Conservation (phyloP, 1,284 basidiomycete genomes). For the Microbotryum saponariae region DNA sequence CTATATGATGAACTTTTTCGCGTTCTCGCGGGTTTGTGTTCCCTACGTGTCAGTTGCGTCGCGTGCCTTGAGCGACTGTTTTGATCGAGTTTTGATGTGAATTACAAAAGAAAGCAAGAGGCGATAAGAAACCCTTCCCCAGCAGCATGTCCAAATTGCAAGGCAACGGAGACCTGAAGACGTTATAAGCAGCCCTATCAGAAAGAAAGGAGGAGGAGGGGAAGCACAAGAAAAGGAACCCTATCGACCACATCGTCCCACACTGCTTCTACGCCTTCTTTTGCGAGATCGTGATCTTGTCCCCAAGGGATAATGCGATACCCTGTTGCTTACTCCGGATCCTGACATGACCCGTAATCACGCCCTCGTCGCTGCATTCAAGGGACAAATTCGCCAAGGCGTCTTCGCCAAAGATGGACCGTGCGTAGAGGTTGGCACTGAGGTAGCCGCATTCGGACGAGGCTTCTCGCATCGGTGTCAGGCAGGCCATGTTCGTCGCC, state of each 20-base stretch:
- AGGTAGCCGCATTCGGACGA: conserved; percentile 74
- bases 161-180: too few relatives aligned
- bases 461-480: conserved; percentile 74
- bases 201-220: too few relatives aligned
- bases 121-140: too few relatives aligned
- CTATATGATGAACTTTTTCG: too few relatives aligned
- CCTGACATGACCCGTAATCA: conserved; percentile 79
- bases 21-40: too few relatives aligned
- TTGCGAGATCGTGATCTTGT: conserved; percentile 55
- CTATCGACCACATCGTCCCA: not conserved
- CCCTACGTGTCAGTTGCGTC: too few relatives aligned
- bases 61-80: too few relatives aligned
- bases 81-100: too few relatives aligned
- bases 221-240: not conserved
- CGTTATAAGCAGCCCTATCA: too few relatives aligned
- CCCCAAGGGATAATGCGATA: conserved; percentile 86
- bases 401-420: conserved; percentile 88
- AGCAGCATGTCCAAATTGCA: too few relatives aligned
- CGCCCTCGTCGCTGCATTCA: conserved; percentile 75
- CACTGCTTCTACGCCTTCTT: conserved; percentile 6
- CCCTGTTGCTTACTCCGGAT: conserved; percentile 92
- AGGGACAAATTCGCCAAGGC: conserved; percentile 93
- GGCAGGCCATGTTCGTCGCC: conserved; percentile 88
- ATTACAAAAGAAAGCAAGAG: too few relatives aligned
- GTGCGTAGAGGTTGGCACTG: conserved; percentile 86